These are phyloP conservation scores for Yarrowia sp. DNA, from an alignment of 805 yeast genomes.

Conservation along the genomic window DNA sequence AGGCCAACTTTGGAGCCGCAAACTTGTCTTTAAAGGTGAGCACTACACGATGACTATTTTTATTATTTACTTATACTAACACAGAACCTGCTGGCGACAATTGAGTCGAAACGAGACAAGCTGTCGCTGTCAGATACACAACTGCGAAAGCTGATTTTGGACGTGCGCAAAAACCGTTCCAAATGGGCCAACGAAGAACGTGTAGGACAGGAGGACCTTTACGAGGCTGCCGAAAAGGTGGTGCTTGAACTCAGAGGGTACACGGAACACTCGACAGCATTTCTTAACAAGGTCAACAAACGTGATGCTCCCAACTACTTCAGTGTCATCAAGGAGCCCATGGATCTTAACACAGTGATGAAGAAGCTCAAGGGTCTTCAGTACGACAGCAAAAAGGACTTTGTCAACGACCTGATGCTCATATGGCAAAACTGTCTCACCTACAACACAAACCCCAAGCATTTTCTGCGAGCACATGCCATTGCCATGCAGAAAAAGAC, in stretches of 20 bases:
- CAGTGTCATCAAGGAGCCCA: constrained; percentile 83
- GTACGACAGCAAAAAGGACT: constrained; percentile 79
- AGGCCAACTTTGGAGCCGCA: constrained; percentile 64
- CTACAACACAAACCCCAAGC: constrained; percentile 92
- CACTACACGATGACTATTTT: background rate
- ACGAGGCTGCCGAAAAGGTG: constrained; percentile 96
- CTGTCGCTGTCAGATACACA: constrained; percentile 74
- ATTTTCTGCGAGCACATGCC: constrained; percentile 87
- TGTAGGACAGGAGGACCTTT: constrained; percentile 95
- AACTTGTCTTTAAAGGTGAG: constrained; percentile 60
- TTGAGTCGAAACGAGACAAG: constrained; percentile 76
- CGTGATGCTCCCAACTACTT: constrained; percentile 98
- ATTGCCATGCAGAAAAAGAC: constrained; percentile 94
- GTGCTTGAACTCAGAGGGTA: constrained; percentile 83
- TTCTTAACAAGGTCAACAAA: constrained; percentile 91
- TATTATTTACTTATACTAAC: background rate
- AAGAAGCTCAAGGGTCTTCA: constrained; percentile 81
- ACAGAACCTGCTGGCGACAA: constrained; percentile 65
- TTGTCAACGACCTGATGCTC: constrained; percentile 92
- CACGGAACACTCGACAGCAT: constrained; percentile 96
- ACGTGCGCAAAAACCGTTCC: constrained; percentile 90
- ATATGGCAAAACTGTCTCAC: constrained; percentile 94
- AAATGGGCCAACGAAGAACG: constrained; percentile 97
- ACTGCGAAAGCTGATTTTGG: constrained; percentile 78
- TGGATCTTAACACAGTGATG: constrained; percentile 94